phyloP scores from a whole-genome alignment of 805 yeast genomes.

The Myxozyma neotropica region DNA sequence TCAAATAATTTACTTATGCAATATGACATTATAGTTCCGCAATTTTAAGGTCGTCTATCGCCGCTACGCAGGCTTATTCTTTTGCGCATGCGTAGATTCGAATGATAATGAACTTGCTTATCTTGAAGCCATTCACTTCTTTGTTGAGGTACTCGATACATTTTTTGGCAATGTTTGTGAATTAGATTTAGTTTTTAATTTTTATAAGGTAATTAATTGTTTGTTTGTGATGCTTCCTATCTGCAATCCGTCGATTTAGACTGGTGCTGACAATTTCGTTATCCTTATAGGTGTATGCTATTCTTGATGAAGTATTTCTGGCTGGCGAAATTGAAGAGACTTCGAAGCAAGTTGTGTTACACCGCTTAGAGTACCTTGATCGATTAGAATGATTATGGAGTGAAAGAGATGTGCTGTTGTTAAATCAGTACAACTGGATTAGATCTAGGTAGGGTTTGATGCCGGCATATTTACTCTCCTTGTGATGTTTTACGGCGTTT shows the following conservation, averaged over 20 bases:
- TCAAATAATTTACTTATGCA: slow-evolving; percentile 23
- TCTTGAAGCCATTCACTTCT: slow-evolving; percentile 79
- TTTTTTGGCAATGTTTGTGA: slow-evolving; percentile 92
- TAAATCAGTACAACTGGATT: no score
- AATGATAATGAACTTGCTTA: slow-evolving; percentile 80
- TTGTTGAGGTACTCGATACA: slow-evolving; percentile 84
- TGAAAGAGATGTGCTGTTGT: no score
- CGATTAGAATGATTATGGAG: slow-evolving; percentile 56
- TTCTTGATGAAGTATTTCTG: slow-evolving; percentile 81
- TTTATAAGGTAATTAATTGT: slow-evolving; percentile 70
- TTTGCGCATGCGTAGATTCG: slow-evolving; percentile 79
- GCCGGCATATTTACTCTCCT: no score
- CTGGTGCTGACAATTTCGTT: no score
- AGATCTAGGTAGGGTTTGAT: no score
- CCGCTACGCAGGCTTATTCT: slow-evolving; percentile 88
- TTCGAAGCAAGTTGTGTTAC: slow-evolving; percentile 66
- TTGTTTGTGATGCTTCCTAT: no score
- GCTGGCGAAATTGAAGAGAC: slow-evolving; percentile 93
- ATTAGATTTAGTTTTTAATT: slow-evolving; percentile 88
- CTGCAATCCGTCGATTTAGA: no score
- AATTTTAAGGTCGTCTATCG: slow-evolving; percentile 75
- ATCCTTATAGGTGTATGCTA: slow-evolving; percentile 57
- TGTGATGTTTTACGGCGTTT: background rate
- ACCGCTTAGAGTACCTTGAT: slow-evolving; percentile 67
- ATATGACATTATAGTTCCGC: slow-evolving; percentile 48